A percentile compares a stretch with the other conserved stretches of the same genome.
These are phyloP conservation scores for Choanephora cucurbitarum DNA, from an alignment of 371 early-diverging fungal genomes.

Conservation along the genomic window DNA sequence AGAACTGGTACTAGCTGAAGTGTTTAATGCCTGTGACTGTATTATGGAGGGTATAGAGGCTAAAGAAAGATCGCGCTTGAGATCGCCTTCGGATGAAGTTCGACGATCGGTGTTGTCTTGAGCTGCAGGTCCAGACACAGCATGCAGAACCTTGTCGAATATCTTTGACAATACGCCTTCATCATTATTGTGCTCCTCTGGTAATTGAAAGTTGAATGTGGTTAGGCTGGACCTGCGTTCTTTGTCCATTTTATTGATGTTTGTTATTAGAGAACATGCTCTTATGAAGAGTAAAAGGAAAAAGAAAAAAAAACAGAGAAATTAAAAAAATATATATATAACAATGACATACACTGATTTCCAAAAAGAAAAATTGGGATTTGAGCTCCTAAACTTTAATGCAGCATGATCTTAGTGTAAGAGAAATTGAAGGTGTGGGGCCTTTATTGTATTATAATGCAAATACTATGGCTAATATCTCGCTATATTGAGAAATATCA, in stretches of 20 bases:
- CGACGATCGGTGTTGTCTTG: constrained; percentile 5
- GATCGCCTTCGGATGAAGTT: background rate
- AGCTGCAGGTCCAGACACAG: constrained; percentile 38
- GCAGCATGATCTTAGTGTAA: no score
- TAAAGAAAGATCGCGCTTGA: background rate
- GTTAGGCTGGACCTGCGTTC: constrained; percentile 39
- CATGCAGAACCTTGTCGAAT: constrained; percentile 55
- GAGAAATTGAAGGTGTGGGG: no score
- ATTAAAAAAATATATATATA: background rate
- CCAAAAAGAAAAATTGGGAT: background rate
- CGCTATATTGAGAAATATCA: no score
- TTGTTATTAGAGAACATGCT: no score
- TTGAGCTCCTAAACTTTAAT: background rate
- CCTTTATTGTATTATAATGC: no score
- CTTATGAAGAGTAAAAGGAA: no score
- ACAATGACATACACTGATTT: background rate
- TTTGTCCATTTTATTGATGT: constrained; percentile 10
- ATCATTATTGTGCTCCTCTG: constrained; percentile 45
- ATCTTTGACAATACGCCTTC: constrained; percentile 57
- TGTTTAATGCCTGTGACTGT: background rate
- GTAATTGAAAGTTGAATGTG: constrained; percentile 46
- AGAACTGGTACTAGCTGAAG: constrained; percentile 7
- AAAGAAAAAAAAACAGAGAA: background rate
- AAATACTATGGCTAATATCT: no score
- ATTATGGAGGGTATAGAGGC: background rate